Evolutionary conservation across 1,139 yeast genomes (phyloP), one percentile per base, ranked within the genome.

Genomic region (Magnusiomyces paraingens): DNA sequence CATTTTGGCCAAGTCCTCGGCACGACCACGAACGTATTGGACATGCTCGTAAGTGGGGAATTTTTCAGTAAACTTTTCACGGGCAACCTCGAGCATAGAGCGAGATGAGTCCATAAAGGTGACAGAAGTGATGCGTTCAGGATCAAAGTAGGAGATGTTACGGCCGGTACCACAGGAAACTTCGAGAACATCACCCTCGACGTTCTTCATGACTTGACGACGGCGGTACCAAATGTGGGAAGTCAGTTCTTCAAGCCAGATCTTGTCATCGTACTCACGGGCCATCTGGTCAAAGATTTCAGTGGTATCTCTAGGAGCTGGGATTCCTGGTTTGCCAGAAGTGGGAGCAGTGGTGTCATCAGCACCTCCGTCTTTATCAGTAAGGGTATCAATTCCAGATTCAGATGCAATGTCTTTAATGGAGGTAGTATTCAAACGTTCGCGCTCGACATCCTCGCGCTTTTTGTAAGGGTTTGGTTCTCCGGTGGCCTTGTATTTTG

Each of bases 91-190:
- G 71, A 93, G 81, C 99, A 93, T 93, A 55, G 85, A 82, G 54
- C 75, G 68, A 0, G 96, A 86, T 1, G 96, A 80, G 67, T 93
- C 99, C 49, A 91, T 71, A 63, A 87, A 89, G 0, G 98, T 93
- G 41, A 88, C 78, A 0, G 96, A 85, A 47, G 78, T 76, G 47
- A 91, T 73, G 26, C 73, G 67, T 1, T 78, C 76, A 26, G 84
- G 79, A 54, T 83, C 76, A 61, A 90, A 72, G 66, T 85, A 90
- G 49, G 86, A 83, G 57, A 91, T 78, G 66, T 93, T 93, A 68
- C 99, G 79, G 3, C 99, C 99, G 0, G 99, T 93, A 54, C 99
- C 99, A 66, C 96, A 88, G 0, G 97, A 86, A 17, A 91, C 93
- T 70, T 94, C 99, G 57, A 93, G 73, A 1, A 90, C 97, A 66